phyloP scores from a whole-genome alignment of 2,329 filamentous ascomycete genomes.

The Scedosporium boydii region DNA sequence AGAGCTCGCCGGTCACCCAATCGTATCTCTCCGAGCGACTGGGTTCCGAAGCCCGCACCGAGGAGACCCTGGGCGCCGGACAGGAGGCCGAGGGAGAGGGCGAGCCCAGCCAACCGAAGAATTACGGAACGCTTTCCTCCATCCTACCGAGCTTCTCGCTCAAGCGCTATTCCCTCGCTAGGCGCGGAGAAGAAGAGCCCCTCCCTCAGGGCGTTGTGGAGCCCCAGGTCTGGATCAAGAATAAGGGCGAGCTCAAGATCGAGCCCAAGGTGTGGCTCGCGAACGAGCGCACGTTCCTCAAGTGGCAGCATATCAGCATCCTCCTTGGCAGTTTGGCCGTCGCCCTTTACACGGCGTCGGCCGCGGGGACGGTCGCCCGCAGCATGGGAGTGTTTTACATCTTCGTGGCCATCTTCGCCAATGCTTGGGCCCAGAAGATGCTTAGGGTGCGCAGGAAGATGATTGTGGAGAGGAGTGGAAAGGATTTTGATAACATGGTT shows the following conservation, averaged over 20 bases:
- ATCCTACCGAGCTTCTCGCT: constrained; percentile 77
- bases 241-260: constrained; percentile 80
- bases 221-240: constrained; percentile 86
- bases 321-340: constrained; percentile 77
- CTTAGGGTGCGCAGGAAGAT: constrained; percentile 66
- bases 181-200: constrained; percentile 26
- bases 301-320: constrained; percentile 94
- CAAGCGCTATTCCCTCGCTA: constrained; percentile 60
- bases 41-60: constrained; percentile 32
- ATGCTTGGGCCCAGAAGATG: constrained; percentile 79
- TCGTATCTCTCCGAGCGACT: constrained; percentile 52
- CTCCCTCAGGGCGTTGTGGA: constrained; percentile 84
- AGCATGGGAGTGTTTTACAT: constrained; percentile 78
- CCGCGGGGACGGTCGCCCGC: constrained; percentile 66
- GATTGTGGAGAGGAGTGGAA: constrained; percentile 78
- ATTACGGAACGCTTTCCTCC: constrained; percentile 53
- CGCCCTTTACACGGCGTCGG: constrained; percentile 81
- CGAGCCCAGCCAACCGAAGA: constrained; percentile 23
- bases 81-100: constrained; percentile 13
- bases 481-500: constrained; percentile 82
- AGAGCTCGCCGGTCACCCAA: constrained; percentile 59
- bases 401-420: constrained; percentile 70
- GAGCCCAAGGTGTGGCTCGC: constrained; percentile 98
- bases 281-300: constrained; percentile 96
- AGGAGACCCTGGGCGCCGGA: constrained; percentile 17